A percentile compares a stretch with the other conserved stretches of the same genome.
Conservation (phyloP, 176 grass and related monocot genomes). For the Thinopyrum elongatum region DNA sequence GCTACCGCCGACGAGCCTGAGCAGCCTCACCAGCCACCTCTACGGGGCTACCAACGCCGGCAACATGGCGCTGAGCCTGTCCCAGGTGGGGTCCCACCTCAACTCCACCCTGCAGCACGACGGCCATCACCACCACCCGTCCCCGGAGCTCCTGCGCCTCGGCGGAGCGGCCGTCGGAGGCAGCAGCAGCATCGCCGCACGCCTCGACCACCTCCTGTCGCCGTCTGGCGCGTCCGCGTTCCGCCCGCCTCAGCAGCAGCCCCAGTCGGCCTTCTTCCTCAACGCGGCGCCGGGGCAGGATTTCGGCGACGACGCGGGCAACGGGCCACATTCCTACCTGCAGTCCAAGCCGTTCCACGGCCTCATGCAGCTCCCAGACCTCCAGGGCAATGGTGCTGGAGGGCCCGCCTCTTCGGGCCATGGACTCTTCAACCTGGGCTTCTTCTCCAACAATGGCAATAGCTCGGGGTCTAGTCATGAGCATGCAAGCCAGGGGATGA, state of each 20-base stretch:
- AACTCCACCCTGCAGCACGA: slow-evolving; percentile 49
- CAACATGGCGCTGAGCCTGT: slow-evolving; percentile 74
- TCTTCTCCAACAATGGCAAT: slow-evolving; percentile 58
- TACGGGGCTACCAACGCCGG: slow-evolving; percentile 58
- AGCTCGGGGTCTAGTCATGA: slow-evolving; percentile 51
- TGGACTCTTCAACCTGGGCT: slow-evolving; percentile 70
- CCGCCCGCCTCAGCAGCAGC: slow-evolving; percentile 53
- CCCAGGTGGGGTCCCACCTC: slow-evolving; percentile 75
- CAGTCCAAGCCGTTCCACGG: slow-evolving; percentile 86
- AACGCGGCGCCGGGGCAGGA: slow-evolving; percentile 46
- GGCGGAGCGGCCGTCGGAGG: slow-evolving; percentile 16
- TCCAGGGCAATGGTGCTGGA: slow-evolving; percentile 57
- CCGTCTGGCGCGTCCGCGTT: slow-evolving; percentile 54
- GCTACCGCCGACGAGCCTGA: slow-evolving; percentile 67
- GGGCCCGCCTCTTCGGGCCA: slow-evolving; percentile 3
- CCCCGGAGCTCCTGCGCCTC: slow-evolving; percentile 55
- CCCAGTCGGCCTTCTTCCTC: slow-evolving; percentile 42
- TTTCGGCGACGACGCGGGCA: slow-evolving; percentile 50
- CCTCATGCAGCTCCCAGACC: slow-evolving; percentile 86
- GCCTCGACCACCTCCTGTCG: slow-evolving; percentile 67
- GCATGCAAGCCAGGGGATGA: slow-evolving; percentile 49
- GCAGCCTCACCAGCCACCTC: slow-evolving; percentile 59
- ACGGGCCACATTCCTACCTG: slow-evolving; percentile 49
- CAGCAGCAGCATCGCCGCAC: slow-evolving; percentile 38
- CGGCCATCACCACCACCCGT: slow-evolving; percentile 46